These are phyloP conservation scores for Aspergillus transmontanensis DNA, from an alignment of 2,329 filamentous ascomycete genomes.

Conservation along the genomic window DNA sequence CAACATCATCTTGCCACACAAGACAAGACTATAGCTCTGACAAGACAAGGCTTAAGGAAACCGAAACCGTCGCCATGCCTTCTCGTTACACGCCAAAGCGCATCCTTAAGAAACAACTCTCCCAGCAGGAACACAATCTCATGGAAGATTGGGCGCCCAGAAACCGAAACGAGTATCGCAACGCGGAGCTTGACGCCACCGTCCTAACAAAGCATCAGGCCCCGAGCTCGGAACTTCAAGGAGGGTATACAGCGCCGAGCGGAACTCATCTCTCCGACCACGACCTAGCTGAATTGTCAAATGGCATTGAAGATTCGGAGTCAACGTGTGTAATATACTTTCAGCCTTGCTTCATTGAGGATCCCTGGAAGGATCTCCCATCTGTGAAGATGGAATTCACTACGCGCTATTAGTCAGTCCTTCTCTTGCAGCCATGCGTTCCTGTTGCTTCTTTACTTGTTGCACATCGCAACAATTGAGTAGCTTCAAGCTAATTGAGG, in stretches of 20 bases:
- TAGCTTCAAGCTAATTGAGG: background rate
- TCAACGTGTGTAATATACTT: slow-evolving; percentile 17
- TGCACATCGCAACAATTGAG: background rate
- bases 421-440: background rate
- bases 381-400: slow-evolving; percentile 7
- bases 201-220: background rate
- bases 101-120: slow-evolving; percentile 15
- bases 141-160: slow-evolving; percentile 21
- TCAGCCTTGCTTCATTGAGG: slow-evolving; percentile 20
- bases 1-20: background rate
- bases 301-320: slow-evolving; percentile 17
- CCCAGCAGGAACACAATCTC: slow-evolving; percentile 13
- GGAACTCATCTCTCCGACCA: slow-evolving; percentile 21
- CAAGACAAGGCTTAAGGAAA: background rate
- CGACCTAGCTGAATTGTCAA: slow-evolving; percentile 18
- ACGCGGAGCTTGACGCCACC: background rate
- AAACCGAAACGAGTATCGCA: slow-evolving; percentile 11
- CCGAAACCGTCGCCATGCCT: slow-evolving; percentile 4
- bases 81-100: slow-evolving; percentile 6
- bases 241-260: slow-evolving; percentile 26
- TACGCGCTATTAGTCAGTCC: slow-evolving; percentile 10
- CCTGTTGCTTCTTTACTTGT: background rate
- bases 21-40: background rate
- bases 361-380: slow-evolving; percentile 24
- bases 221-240: slow-evolving; percentile 12